Evolutionary conservation across 1,284 basidiomycete genomes (phyloP).

Genomic region (Peniophora sp.): DNA sequence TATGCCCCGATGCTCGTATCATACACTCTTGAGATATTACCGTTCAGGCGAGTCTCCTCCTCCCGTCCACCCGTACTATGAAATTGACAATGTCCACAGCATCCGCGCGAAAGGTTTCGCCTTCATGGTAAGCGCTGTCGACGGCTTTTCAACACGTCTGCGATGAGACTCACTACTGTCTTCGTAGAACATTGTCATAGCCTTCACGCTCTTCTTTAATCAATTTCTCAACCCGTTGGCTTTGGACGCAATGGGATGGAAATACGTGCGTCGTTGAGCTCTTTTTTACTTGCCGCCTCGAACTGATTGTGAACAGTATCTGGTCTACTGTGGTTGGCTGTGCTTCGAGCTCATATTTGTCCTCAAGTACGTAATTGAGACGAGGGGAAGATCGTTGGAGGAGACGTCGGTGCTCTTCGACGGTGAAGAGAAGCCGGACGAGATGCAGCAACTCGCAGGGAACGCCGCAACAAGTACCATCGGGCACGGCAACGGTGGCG

Average conservation of each 20-base stretch:
- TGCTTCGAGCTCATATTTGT: conserved; percentile 51
- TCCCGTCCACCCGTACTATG: too few species aligned
- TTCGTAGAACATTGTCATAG: conserved; percentile 46
- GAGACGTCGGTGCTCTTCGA: conserved; percentile 59
- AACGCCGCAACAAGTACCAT: conserved; percentile 41
- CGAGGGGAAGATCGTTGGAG: conserved; percentile 33
- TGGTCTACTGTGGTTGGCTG: conserved; percentile 57
- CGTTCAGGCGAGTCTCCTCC: conserved; percentile 25
- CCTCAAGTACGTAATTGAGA: conserved; percentile 51
- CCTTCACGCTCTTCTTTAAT: conserved; percentile 56
- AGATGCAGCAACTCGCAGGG: conserved; percentile 38
- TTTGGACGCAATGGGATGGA: conserved; percentile 57
- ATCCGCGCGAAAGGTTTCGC: conserved; percentile 66
- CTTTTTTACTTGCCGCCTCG: conserved; percentile 1
- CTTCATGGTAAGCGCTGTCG: conserved; percentile 41
- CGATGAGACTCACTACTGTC: background rate
- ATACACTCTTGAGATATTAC: conserved; percentile 63
- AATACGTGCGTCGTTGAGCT: conserved; percentile 34
- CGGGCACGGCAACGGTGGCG: background rate
- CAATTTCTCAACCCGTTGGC: conserved; percentile 71
- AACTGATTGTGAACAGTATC: conserved; percentile 26
- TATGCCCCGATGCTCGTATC: conserved; percentile 58
- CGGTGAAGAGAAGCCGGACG: conserved; percentile 38
- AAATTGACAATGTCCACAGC: conserved; percentile 11
- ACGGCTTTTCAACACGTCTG: background rate